A percentile compares a stretch with the other conserved stretches of the same genome.
Evolutionary conservation across 768 basidiomycete genomes (phyloP).

Genomic region (Sporobolomyces phaffii): DNA sequence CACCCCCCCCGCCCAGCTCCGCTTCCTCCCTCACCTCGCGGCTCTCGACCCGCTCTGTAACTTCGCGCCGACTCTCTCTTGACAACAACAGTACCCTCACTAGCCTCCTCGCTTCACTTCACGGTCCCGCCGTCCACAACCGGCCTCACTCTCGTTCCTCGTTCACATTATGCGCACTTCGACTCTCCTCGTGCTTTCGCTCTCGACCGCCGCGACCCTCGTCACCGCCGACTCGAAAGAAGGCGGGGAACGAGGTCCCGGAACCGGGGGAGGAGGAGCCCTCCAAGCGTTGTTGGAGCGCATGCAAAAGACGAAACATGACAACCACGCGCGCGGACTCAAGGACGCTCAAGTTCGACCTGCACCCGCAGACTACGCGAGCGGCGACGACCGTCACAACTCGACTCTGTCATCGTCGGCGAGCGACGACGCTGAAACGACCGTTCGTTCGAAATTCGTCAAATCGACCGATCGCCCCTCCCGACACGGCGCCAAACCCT

Average conservation of each 20-base stretch:
- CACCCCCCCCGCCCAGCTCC: no score
- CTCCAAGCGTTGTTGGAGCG: constrained; percentile 29
- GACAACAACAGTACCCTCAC: neutral
- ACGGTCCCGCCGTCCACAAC: constrained; percentile 37
- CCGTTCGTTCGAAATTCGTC: neutral
- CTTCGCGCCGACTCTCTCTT: no score
- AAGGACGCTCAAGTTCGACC: neutral
- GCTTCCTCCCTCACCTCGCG: neutral
- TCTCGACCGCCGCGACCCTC: constrained; percentile 16
- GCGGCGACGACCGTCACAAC: neutral
- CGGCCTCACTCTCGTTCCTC: neutral
- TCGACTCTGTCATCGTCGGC: neutral
- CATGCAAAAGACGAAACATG: constrained; percentile 10
- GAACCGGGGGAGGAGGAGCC: constrained; percentile 16
- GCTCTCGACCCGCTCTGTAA: neutral
- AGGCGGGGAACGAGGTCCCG: constrained; percentile 1
- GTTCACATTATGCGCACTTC: constrained; percentile 18
- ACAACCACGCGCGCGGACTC: neutral
- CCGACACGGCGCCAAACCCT: neutral
- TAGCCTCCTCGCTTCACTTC: neutral
- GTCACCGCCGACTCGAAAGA: neutral
- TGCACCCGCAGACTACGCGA: neutral
- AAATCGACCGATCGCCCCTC: neutral
- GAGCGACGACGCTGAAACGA: neutral
- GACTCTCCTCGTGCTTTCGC: neutral